Percentiles rank a stretch among this genome's conserved stretches.
phyloP scores from a whole-genome alignment of 192 early-diverging fungal species.

The Spinellus fusiger region DNA sequence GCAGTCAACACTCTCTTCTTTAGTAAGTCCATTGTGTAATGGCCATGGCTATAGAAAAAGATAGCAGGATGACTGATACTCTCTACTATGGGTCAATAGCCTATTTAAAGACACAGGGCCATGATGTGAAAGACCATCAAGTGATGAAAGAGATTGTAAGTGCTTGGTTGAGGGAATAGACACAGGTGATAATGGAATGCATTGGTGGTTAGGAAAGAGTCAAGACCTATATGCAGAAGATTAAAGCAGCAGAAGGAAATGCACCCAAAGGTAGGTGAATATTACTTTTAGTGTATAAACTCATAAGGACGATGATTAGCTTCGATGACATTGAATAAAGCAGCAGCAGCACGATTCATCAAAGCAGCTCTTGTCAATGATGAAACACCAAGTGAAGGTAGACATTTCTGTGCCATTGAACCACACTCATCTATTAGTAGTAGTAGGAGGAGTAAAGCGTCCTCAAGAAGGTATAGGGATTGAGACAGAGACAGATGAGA shows the following conservation, averaged over 20 bases:
- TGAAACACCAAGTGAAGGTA: not conserved
- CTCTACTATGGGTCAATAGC: constrained; percentile 3
- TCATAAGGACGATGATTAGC: constrained; percentile 12
- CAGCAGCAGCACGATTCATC: constrained; percentile 25
- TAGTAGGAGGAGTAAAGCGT: too few species aligned
- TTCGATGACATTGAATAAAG: constrained; percentile 20
- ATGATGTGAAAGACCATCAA: constrained; percentile 24
- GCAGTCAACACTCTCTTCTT: constrained; percentile 25
- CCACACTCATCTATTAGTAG: too few species aligned
- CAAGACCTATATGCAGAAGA: constrained; percentile 24
- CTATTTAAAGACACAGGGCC: constrained; percentile 26
- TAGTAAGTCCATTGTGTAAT: constrained; percentile 10
- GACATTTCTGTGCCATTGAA: too few species aligned
- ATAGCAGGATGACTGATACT: not conserved
- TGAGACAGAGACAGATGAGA: too few species aligned
- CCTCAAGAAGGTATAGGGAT: too few species aligned
- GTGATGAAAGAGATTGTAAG: constrained; percentile 27
- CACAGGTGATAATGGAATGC: not conserved
- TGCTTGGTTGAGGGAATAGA: not conserved
- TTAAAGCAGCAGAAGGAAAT: constrained; percentile 20
- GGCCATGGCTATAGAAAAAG: not conserved
- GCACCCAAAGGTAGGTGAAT: constrained; percentile 9
- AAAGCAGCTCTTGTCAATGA: constrained; percentile 1
- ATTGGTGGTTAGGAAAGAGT: constrained; percentile 13
- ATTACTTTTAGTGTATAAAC: not conserved